Evolutionary conservation across 2,329 filamentous ascomycete species (phyloP).

Genomic region (Alternaria tenuissima): DNA sequence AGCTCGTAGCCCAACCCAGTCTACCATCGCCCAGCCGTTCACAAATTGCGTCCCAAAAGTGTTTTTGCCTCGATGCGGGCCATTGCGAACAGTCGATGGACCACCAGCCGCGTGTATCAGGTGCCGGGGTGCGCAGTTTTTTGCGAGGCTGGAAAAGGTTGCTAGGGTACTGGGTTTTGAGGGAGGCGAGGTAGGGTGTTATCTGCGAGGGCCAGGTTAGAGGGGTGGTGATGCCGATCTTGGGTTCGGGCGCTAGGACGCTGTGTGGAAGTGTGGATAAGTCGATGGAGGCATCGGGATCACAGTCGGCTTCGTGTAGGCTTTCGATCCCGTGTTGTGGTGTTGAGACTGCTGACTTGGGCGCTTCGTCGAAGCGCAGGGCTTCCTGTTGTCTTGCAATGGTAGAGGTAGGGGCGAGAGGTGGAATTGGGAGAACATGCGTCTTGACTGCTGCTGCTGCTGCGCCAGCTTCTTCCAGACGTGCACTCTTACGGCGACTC

Average conservation of each 20-base stretch:
- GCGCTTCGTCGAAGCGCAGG: neutral
- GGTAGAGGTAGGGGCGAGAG: too few species aligned
- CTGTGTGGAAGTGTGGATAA: slow-evolving; percentile 34
- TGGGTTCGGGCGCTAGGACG: slow-evolving; percentile 37
- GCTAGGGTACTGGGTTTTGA: slow-evolving; percentile 39
- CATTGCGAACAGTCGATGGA: slow-evolving; percentile 66
- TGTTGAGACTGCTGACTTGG: neutral
- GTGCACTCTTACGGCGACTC: neutral
- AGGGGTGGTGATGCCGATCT: slow-evolving; percentile 29
- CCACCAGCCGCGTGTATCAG: slow-evolving; percentile 83
- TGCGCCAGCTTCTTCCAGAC: neutral
- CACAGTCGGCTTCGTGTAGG: neutral
- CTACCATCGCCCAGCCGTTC: slow-evolving; percentile 67
- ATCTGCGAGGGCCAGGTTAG: slow-evolving; percentile 38
- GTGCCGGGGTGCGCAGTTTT: slow-evolving; percentile 59
- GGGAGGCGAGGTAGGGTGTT: slow-evolving; percentile 32
- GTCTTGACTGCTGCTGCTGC: neutral
- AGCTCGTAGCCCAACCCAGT: slow-evolving; percentile 74
- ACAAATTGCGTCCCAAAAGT: slow-evolving; percentile 69
- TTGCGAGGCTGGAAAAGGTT: slow-evolving; percentile 44
- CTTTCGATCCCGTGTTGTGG: neutral
- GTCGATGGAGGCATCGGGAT: slow-evolving; percentile 13
- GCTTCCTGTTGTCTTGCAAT: neutral
- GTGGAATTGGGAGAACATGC: neutral
- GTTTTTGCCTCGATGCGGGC: slow-evolving; percentile 57